Conservation (phyloP, 208 protist genomes). For the Wallacemonas collosoma region DNA sequence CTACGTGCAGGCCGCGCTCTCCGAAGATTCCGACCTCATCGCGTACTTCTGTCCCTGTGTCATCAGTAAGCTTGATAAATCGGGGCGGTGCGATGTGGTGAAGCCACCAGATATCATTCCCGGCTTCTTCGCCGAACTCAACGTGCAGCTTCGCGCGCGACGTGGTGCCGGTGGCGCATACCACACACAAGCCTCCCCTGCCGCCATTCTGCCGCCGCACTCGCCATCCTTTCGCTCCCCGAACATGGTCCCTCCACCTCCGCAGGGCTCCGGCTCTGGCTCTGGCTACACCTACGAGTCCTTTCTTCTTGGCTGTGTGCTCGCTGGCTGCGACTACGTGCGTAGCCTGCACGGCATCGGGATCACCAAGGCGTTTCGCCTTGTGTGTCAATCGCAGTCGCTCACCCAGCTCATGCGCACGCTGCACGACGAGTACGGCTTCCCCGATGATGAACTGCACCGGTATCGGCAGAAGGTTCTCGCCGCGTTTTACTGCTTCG, state of each 20-base stretch:
- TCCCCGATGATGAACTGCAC: constrained; percentile 58
- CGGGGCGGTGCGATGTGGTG: constrained; percentile 54
- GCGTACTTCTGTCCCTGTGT: constrained; percentile 92
- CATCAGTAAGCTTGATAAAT: constrained; percentile 76
- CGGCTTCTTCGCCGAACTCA: constrained; percentile 33
- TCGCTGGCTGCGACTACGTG: constrained; percentile 98
- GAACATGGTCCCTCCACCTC: background rate
- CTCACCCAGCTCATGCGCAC: constrained; percentile 48
- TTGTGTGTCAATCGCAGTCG: constrained; percentile 59
- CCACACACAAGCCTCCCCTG: background rate
- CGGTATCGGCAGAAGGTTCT: constrained; percentile 55
- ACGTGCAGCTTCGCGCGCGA: background rate
- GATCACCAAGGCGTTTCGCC: constrained; percentile 92
- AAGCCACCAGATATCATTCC: constrained; percentile 38
- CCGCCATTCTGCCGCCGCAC: constrained; percentile 8
- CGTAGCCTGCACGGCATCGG: constrained; percentile 91
- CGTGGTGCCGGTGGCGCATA: background rate
- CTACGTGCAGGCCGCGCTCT: constrained; percentile 93
- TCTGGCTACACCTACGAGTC: constrained; percentile 77
- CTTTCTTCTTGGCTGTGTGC: constrained; percentile 94
- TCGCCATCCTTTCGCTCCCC: constrained; percentile 7
- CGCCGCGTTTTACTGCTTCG: constrained; percentile 86
- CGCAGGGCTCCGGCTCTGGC: background rate
- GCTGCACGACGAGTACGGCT: constrained; percentile 53
- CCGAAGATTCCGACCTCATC: constrained; percentile 99